phyloP scores from a whole-genome alignment of 495 filamentous ascomycete genomes.

The Eremomyces bilateralis region DNA sequence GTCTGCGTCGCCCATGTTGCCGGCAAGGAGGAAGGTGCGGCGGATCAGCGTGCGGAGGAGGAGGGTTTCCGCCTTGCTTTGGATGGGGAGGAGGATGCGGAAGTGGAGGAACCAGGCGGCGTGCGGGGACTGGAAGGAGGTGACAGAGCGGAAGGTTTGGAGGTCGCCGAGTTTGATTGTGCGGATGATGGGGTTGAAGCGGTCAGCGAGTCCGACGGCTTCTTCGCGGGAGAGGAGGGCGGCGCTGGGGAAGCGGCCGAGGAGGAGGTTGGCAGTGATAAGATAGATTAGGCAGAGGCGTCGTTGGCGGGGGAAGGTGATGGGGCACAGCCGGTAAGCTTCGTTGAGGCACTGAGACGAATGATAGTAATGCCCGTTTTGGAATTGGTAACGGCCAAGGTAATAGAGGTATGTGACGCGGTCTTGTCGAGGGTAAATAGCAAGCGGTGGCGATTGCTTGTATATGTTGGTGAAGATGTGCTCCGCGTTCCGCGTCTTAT shows the following conservation, averaged over 20 bases:
- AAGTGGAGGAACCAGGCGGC: conserved; percentile 54
- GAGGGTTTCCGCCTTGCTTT: conserved; percentile 52
- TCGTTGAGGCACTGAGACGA: conserved; percentile 52
- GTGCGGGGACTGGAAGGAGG: conserved; percentile 23
- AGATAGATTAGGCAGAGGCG: conserved; percentile 63
- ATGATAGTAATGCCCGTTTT: conserved; percentile 55
- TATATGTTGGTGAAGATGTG: conserved; percentile 81
- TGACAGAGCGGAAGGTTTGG: conserved; percentile 46
- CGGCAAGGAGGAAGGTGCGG: conserved; percentile 45
- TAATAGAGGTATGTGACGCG: conserved; percentile 88
- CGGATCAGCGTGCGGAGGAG: conserved; percentile 71
- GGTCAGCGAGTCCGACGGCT: conserved; percentile 40
- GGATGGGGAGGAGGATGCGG: conserved; percentile 49
- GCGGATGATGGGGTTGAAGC: conserved; percentile 50
- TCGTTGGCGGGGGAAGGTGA: conserved; percentile 35
- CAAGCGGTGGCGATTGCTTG: conserved; percentile 55
- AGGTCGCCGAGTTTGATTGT: conserved; percentile 67
- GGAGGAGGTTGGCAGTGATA: conserved; percentile 59
- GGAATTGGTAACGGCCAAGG: conserved; percentile 72
- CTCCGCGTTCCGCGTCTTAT: conserved; percentile 43
- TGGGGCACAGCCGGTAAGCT: conserved; percentile 56
- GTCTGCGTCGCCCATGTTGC: conserved; percentile 27
- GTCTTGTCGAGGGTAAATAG: conserved; percentile 65
- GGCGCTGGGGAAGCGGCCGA: conserved; percentile 62
- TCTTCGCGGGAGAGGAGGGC: conserved; percentile 48